phyloP scores from a whole-genome alignment of 345 rosid species.

The Mangifera indica region DNA sequence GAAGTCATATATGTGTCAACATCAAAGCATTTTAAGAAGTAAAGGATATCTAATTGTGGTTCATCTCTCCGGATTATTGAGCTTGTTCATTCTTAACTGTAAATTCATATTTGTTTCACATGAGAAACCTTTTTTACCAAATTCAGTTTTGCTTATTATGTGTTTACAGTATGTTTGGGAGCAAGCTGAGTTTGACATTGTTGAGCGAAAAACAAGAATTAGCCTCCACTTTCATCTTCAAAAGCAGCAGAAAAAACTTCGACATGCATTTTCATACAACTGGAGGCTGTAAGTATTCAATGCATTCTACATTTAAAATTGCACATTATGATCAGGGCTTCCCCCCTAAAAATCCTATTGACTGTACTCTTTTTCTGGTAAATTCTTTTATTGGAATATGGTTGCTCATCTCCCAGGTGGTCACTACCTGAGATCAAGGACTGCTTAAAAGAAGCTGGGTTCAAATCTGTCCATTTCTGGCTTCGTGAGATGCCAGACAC shows the following conservation, averaged over 20 bases:
- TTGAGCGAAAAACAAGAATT: slow-evolving; percentile 75
- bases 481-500: slow-evolving; percentile 78
- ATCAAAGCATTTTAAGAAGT: neutral
- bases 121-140: neutral
- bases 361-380: neutral
- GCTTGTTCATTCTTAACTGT: neutral
- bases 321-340: neutral
- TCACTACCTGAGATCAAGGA: slow-evolving; percentile 84
- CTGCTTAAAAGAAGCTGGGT: slow-evolving; percentile 89
- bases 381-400: neutral
- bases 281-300: slow-evolving; percentile 80
- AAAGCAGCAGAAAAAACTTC: slow-evolving; percentile 74
- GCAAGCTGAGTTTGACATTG: slow-evolving; percentile 81
- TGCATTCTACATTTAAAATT: slow-evolving; percentile 8
- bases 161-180: slow-evolving; percentile 74
- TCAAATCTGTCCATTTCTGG: slow-evolving; percentile 78
- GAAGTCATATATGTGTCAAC: neutral
- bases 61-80: neutral
- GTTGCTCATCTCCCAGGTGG: slow-evolving; percentile 51
- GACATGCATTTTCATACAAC: slow-evolving; percentile 81
- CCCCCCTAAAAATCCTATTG: neutral
- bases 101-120: neutral
- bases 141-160: slow-evolving; percentile 1
- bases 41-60: neutral
- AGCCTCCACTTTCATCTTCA: slow-evolving; percentile 81